Conservation (phyloP, 176 grass and related monocot genomes). For the Otatea glauca region DNA sequence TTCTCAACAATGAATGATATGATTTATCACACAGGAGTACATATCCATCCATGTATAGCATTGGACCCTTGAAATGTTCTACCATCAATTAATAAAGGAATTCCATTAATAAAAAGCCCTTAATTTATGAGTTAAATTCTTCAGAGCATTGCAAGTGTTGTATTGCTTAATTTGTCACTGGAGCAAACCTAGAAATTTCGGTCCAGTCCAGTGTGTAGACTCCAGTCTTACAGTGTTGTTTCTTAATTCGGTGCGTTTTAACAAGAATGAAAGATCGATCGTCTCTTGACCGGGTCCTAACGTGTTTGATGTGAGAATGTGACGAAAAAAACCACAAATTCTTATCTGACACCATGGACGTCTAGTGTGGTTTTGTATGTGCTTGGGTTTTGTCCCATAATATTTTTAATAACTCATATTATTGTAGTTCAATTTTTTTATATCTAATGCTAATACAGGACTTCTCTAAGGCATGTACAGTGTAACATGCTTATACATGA, state of each 20-base stretch:
- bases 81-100: neutral
- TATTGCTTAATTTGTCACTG: neutral
- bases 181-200: neutral
- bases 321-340: neutral
- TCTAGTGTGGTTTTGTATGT: neutral
- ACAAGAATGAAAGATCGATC: neutral
- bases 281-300: neutral
- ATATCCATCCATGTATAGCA: conserved; percentile 3
- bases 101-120: neutral
- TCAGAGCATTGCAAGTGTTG: conserved; percentile 10
- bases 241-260: neutral
- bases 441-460: too few relatives aligned
- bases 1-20: conserved; percentile 39
- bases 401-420: neutral
- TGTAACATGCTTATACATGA: too few relatives aligned
- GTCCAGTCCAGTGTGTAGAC: neutral
- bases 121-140: neutral
- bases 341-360: neutral
- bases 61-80: neutral
- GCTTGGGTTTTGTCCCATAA: neutral
- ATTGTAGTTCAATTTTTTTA: too few relatives aligned
- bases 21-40: conserved; percentile 24
- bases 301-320: neutral
- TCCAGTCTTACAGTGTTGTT: neutral
- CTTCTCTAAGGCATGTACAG: too few relatives aligned